phyloP scores from a whole-genome alignment of 768 basidiomycete species.

The Pisolithus marmoratus region DNA sequence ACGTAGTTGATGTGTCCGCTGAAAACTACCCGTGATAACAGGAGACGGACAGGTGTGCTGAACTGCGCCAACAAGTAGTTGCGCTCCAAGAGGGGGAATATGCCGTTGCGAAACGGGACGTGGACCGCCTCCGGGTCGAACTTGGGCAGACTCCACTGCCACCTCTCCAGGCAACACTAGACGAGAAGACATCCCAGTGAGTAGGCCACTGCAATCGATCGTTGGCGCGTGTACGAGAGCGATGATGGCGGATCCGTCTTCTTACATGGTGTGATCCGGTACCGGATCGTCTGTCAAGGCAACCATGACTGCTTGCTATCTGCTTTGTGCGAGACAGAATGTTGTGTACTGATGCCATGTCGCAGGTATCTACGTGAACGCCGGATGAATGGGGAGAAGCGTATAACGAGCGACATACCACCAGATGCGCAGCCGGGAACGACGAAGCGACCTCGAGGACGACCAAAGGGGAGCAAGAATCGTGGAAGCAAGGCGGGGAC shows the following conservation, averaged over 20 bases:
- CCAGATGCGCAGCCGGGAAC: conserved; percentile 25
- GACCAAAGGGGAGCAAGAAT: conserved; percentile 71
- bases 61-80: conserved; percentile 63
- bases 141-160: conserved; percentile 73
- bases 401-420: conserved; percentile 19
- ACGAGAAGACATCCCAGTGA: conserved; percentile 59
- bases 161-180: conserved; percentile 63
- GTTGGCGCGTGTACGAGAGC: too few species aligned
- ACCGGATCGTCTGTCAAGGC: too few species aligned
- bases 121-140: conserved; percentile 69
- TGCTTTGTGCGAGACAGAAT: too few species aligned
- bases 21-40: conserved; percentile 5
- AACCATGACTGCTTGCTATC: too few species aligned
- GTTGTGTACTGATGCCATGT: neutral
- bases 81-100: conserved; percentile 73
- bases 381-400: conserved; percentile 45
- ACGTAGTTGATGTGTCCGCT: conserved; percentile 16
- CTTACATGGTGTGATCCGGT: too few species aligned
- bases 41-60: conserved; percentile 44
- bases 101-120: conserved; percentile 64
- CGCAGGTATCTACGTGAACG: conserved; percentile 59
- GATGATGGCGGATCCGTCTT: too few species aligned
- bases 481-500: conserved; percentile 12
- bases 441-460: conserved; percentile 54
- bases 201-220: conserved; percentile 19